phyloP scores from a whole-genome alignment of 345 rosid species.

The Lumnitzera racemosa region DNA sequence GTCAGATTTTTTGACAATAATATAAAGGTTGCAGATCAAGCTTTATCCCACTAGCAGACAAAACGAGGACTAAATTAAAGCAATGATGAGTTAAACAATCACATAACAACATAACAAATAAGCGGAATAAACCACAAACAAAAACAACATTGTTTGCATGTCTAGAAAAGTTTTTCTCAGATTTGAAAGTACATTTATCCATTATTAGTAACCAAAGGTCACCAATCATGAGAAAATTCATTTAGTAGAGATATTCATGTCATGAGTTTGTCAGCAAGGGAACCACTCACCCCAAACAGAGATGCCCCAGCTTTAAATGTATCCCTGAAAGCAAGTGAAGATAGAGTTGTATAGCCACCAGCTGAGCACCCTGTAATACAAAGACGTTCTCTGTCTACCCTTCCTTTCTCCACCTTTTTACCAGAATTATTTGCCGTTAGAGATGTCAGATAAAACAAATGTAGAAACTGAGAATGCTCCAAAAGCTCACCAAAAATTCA shows the following conservation, averaged over 20 bases:
- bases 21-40: background rate
- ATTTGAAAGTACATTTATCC: no score
- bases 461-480: background rate
- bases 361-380: conserved; percentile 99
- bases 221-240: no score
- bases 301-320: conserved; percentile 96
- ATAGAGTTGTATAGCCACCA: conserved; percentile 93
- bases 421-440: background rate
- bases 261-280: background rate
- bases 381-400: conserved; percentile 59
- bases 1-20: background rate
- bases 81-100: no score
- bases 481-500: conserved; percentile 53
- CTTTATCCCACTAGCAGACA: no score
- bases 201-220: no score
- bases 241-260: background rate
- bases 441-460: background rate
- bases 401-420: conserved; percentile 60
- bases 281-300: conserved; percentile 67
- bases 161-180: no score
- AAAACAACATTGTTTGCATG: no score
- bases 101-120: no score
- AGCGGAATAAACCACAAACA: no score
- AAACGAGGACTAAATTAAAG: no score
- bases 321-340: conserved; percentile 82